These are phyloP conservation scores for Hemileccinum impolitum DNA, from an alignment of 768 basidiomycete genomes.

Conservation along the genomic window DNA sequence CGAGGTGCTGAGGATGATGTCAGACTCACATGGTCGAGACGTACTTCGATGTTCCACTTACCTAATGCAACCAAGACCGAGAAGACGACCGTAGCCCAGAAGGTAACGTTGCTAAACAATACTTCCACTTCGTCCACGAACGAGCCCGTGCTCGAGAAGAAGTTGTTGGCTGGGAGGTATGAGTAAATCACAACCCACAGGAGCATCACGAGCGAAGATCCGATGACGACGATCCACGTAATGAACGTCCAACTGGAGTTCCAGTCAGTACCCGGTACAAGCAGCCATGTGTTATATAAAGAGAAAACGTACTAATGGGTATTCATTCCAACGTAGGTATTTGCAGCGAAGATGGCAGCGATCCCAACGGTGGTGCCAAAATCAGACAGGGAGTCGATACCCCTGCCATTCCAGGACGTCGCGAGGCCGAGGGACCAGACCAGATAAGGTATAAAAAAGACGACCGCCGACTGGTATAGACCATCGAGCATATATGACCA, in stretches of 20 bases:
- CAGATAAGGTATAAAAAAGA: conserved; percentile 83
- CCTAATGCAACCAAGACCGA: conserved; percentile 70
- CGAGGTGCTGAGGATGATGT: conserved; percentile 62
- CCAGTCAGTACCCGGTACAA: conserved; percentile 1
- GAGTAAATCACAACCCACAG: conserved; percentile 91
- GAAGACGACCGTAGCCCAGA: conserved; percentile 79
- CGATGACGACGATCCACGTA: conserved; percentile 78
- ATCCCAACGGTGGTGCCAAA: conserved; percentile 91
- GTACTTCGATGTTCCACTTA: conserved; percentile 29
- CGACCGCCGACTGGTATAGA: conserved; percentile 84
- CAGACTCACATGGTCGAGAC: conserved; percentile 10
- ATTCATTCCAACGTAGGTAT: conserved; percentile 86
- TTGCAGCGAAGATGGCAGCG: conserved; percentile 84
- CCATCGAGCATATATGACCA: conserved; percentile 96
- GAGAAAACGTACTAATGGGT: conserved; percentile 73
- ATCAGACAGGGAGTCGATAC: conserved; percentile 77
- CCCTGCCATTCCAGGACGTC: conserved; percentile 73
- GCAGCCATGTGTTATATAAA: conserved; percentile 1
- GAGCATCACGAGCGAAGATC: conserved; percentile 77
- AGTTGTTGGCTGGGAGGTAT: conserved; percentile 66
- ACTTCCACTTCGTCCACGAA: conserved; percentile 72
- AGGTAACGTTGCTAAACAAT: conserved; percentile 74
- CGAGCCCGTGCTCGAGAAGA: conserved; percentile 67
- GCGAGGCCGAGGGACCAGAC: conserved; percentile 65
- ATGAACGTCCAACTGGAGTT: conserved; percentile 75